Conservation (phyloP, 768 basidiomycete genomes). For the Hericium erinaceus region DNA sequence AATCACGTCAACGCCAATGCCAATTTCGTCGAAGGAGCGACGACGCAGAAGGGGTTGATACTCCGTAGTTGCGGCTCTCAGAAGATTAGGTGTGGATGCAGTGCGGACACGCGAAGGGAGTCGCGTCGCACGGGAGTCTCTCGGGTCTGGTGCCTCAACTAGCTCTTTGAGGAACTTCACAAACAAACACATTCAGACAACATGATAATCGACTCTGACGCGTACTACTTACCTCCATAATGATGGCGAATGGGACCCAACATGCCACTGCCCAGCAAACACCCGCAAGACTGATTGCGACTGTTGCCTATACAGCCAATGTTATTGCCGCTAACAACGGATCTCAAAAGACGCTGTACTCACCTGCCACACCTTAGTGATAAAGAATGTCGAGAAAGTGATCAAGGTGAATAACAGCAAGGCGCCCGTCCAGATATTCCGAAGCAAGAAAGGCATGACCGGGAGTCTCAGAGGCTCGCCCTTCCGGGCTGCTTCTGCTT, state of each 20-base stretch:
- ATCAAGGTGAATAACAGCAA: slow-evolving; percentile 71
- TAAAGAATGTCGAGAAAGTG: slow-evolving; percentile 81
- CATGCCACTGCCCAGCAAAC: slow-evolving; percentile 97
- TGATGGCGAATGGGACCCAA: slow-evolving; percentile 95
- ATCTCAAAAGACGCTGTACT: slow-evolving; percentile 6
- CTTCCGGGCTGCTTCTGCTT: slow-evolving; percentile 67
- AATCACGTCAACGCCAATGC: slow-evolving; percentile 25
- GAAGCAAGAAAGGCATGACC: slow-evolving; percentile 80
- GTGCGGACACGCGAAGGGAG: slow-evolving; percentile 46
- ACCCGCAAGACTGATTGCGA: slow-evolving; percentile 77
- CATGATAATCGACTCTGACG: not conserved
- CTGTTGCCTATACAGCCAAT: slow-evolving; percentile 48
- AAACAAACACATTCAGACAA: not conserved
- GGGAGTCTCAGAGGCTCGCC: slow-evolving; percentile 74
- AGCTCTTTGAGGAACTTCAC: slow-evolving; percentile 13
- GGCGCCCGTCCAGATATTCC: slow-evolving; percentile 91
- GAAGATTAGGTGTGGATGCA: slow-evolving; percentile 37
- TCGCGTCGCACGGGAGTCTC: slow-evolving; percentile 6
- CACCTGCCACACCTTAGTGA: slow-evolving; percentile 68
- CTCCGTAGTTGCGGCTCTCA: slow-evolving; percentile 29
- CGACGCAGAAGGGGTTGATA: slow-evolving; percentile 53
- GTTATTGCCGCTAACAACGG: not conserved
- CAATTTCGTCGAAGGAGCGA: slow-evolving; percentile 45
- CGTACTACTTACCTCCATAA: slow-evolving; percentile 72
- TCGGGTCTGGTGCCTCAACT: slow-evolving; percentile 1